Evolutionary conservation across 768 basidiomycete genomes (phyloP).

Genomic region (Tulasnella sp.): DNA sequence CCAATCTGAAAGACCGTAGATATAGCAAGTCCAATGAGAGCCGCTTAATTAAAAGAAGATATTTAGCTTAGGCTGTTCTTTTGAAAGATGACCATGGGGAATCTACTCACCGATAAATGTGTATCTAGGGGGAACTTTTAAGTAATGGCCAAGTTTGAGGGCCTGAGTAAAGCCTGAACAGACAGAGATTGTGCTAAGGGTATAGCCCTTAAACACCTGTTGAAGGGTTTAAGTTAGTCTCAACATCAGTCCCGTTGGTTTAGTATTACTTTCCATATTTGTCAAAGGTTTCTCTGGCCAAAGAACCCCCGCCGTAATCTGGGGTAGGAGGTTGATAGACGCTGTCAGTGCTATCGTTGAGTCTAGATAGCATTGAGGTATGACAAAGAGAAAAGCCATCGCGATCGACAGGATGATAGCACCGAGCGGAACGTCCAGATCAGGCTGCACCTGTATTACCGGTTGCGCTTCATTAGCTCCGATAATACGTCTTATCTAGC

Average conservation of each 20-base stretch:
- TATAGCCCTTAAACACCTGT: slow-evolving; percentile 29
- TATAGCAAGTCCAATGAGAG: slow-evolving; percentile 25
- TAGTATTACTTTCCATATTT: slow-evolving; percentile 26
- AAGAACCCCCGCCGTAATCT: slow-evolving; percentile 34
- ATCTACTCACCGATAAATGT: slow-evolving; percentile 24
- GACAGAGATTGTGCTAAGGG: slow-evolving; percentile 23
- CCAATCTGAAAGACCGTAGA: slow-evolving; percentile 30
- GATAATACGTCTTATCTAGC: no score
- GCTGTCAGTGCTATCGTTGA: slow-evolving; percentile 31
- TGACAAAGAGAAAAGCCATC: slow-evolving; percentile 29
- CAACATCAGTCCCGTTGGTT: no score
- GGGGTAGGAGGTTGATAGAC: slow-evolving; percentile 32
- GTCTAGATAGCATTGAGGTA: slow-evolving; percentile 35
- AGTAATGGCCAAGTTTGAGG: slow-evolving; percentile 36
- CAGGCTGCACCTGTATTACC: slow-evolving; percentile 27
- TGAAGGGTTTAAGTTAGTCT: background rate
- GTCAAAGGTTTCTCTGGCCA: slow-evolving; percentile 31
- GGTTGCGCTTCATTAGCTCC: background rate
- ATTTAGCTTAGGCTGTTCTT: background rate
- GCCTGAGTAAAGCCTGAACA: slow-evolving; percentile 25
- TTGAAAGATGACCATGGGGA: background rate
- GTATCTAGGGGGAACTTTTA: slow-evolving; percentile 36
- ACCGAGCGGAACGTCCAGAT: slow-evolving; percentile 49
- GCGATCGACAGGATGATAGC: slow-evolving; percentile 26
- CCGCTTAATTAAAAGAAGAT: slow-evolving; percentile 21